phyloP scores from a whole-genome alignment of 768 basidiomycete genomes.

The Boletus rubescentipes region DNA sequence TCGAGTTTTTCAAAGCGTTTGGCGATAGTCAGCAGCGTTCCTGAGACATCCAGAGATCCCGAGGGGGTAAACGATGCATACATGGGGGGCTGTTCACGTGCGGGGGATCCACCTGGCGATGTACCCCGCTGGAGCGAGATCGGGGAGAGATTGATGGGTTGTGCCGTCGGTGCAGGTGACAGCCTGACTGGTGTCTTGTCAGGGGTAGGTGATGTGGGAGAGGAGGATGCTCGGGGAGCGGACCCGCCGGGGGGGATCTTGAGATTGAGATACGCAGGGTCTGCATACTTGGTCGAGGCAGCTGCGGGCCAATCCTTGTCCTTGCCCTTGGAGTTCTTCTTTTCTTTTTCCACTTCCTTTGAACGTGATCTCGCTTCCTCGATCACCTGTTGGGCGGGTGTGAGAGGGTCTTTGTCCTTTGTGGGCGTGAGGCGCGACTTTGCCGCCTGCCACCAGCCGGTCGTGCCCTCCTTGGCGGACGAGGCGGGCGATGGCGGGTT shows the following conservation, averaged over 20 bases:
- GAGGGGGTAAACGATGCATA: constrained; percentile 74
- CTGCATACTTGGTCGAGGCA: constrained; percentile 49
- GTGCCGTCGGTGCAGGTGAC: constrained; percentile 43
- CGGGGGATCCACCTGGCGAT: constrained; percentile 38
- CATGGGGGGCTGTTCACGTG: constrained; percentile 58
- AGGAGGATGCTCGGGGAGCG: constrained; percentile 47
- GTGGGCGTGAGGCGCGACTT: constrained; percentile 78
- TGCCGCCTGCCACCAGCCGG: constrained; percentile 72
- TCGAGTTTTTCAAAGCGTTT: constrained; percentile 84
- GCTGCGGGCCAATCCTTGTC: constrained; percentile 59
- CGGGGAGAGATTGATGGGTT: constrained; percentile 52
- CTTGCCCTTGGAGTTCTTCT: constrained; percentile 40
- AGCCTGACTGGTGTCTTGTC: constrained; percentile 29
- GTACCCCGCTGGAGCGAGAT: constrained; percentile 56
- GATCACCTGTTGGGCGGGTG: constrained; percentile 82
- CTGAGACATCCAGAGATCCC: constrained; percentile 72
- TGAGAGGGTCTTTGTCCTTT: constrained; percentile 71
- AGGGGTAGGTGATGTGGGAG: constrained; percentile 65
- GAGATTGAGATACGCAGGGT: constrained; percentile 58
- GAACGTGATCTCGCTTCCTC: constrained; percentile 69
- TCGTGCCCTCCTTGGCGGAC: constrained; percentile 57
- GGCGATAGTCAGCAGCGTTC: constrained; percentile 71
- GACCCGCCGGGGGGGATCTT: constrained; percentile 50
- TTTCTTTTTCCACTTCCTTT: constrained; percentile 54
- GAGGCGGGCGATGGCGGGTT: constrained; percentile 62